Evolutionary conservation across 2,329 filamentous ascomycete genomes (phyloP), one percentile per base, ranked within the genome.

Genomic region (Hypoxylon sp.): DNA sequence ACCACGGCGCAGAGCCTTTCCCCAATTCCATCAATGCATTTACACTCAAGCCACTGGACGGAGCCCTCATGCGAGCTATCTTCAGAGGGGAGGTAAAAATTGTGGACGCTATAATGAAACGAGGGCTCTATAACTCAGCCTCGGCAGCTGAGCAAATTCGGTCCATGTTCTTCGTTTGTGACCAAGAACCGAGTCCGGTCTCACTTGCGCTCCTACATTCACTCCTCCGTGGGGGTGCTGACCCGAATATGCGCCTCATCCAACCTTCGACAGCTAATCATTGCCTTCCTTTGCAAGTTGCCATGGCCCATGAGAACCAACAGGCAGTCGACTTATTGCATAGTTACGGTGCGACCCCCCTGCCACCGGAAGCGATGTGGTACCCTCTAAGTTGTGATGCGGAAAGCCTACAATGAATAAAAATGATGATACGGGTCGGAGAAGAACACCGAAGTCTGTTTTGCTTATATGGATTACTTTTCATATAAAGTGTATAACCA

Each of bases 1-100:
- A 44, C 39, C 39, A 44, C 39, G 39, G 39, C 39, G 39, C 39
- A 44, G 39, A 44, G 8, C 39, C 39, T 3, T 44, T 44, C n/a
- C 39, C 39, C 17, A 44, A 17, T 22, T 10, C 17, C 39, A 22
- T 44, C 39, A 44, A 44, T 22, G 11, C 39, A 44, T 10, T 19
- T 19, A 19, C 8, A 19, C 17, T 9, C n/a, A 17, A 19, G 17
- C 39, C 39, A 10, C 39, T 11, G 9, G 17, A 10, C 22, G 39
- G 39, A 11, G 39, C 39, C 39, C 39, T 44, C 19, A 8, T 44
- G 17, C 39, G 17, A 19, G 39, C 39, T 19, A 11, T 44, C 39
- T 17, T 44, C 6, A 22, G 39, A 9, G 17, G 10, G 14, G 8
- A 44, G 39, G 39, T 44, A 1, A 17, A 44, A 44, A 44, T 44